Percentiles rank a stretch among this genome's conserved stretches.
phyloP scores from a whole-genome alignment of 2,329 filamentous ascomycete genomes.

The Cytospora schulzeri region DNA sequence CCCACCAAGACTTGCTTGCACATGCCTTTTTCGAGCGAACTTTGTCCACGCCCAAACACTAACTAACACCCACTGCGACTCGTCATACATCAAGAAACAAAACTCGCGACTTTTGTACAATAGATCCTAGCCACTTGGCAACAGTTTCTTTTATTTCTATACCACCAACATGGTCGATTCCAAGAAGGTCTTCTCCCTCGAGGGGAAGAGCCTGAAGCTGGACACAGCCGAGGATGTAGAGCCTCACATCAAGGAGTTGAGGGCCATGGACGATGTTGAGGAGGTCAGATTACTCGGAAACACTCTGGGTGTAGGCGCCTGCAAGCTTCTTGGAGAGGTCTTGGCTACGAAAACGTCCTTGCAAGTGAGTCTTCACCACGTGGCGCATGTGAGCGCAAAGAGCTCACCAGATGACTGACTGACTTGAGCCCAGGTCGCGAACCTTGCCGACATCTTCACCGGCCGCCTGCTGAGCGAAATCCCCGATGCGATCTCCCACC shows the following conservation, averaged over 20 bases:
- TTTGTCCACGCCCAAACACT: slow-evolving; percentile 9
- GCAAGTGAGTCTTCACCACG: slow-evolving; percentile 53
- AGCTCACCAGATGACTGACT: slow-evolving; percentile 1
- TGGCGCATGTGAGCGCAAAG: slow-evolving; percentile 6
- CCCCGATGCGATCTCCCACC: slow-evolving; percentile 80
- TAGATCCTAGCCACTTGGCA: slow-evolving; percentile 13
- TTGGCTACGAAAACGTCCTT: slow-evolving; percentile 83
- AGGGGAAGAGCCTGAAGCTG: slow-evolving; percentile 90
- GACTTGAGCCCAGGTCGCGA: slow-evolving; percentile 61
- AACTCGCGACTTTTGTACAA: slow-evolving; percentile 8
- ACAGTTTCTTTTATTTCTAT: slow-evolving; percentile 25
- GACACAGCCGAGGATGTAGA: slow-evolving; percentile 86
- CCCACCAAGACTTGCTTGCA: slow-evolving; percentile 20
- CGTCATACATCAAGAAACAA: not conserved
- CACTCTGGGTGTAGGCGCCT: slow-evolving; percentile 87
- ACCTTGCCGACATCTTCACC: slow-evolving; percentile 97
- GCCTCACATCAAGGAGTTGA: slow-evolving; percentile 75
- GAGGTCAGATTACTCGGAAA: slow-evolving; percentile 89
- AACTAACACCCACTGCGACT: slow-evolving; percentile 3
- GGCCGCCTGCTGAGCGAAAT: slow-evolving; percentile 92
- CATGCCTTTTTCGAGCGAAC: slow-evolving; percentile 6
- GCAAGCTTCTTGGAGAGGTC: slow-evolving; percentile 80
- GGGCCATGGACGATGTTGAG: slow-evolving; percentile 72
- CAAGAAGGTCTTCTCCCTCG: slow-evolving; percentile 79
- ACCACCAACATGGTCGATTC: slow-evolving; percentile 51